phyloP scores from a whole-genome alignment of 352 stramenopile genomes.

The Phytophthora pistaciae region DNA sequence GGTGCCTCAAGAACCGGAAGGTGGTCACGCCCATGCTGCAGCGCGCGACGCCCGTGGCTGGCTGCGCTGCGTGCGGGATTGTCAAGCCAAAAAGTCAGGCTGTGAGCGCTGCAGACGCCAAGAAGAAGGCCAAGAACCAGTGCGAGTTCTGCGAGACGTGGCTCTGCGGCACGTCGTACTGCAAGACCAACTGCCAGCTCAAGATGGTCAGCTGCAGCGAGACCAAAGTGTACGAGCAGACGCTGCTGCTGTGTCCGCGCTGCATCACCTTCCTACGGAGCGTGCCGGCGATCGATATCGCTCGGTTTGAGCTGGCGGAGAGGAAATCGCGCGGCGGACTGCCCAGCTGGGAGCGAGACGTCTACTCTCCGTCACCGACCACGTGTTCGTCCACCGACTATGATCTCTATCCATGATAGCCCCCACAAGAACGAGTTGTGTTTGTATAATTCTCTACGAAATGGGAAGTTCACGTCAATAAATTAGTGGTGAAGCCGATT shows the following conservation, averaged over 20 bases:
- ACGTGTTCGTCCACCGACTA: background rate
- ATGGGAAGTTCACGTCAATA: constrained; percentile 1
- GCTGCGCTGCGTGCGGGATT: constrained; percentile 9
- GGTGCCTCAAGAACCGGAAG: constrained; percentile 39
- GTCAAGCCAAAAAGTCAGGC: background rate
- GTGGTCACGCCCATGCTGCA: constrained; percentile 5
- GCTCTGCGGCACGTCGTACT: constrained; percentile 27
- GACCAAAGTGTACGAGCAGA: constrained; percentile 32
- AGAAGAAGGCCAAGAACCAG: background rate
- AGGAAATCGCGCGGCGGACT: constrained; percentile 17
- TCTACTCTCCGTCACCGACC: constrained; percentile 8
- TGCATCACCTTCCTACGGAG: constrained; percentile 29
- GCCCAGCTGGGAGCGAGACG: constrained; percentile 16
- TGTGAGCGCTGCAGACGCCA: background rate
- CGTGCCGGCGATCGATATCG: constrained; percentile 20
- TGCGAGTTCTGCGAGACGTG: constrained; percentile 33
- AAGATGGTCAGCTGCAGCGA: constrained; percentile 33
- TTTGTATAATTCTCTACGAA: constrained; percentile 7
- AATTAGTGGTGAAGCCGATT: background rate
- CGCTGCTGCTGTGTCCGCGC: constrained; percentile 22
- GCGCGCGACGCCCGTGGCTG: background rate
- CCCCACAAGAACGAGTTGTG: background rate
- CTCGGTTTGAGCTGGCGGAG: constrained; percentile 7
- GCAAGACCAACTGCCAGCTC: constrained; percentile 19
- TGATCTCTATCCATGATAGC: background rate